Evolutionary conservation across 768 basidiomycete species (phyloP), one percentile per base, ranked within the genome.

Genomic region (Amylocystis lapponica): DNA sequence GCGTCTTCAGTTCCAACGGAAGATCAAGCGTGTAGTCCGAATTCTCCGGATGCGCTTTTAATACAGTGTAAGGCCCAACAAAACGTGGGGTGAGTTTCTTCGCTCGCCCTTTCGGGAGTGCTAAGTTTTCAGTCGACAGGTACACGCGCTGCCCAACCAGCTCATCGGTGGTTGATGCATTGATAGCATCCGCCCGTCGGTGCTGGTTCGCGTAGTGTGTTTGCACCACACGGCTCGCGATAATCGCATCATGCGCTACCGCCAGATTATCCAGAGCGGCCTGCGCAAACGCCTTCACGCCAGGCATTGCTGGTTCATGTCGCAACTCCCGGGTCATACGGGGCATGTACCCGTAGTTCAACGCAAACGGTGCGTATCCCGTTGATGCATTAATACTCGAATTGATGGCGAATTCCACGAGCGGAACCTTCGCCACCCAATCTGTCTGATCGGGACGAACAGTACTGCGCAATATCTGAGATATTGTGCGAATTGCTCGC

Each of bases 371-470:
- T 16, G 65, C 57, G 42, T 62, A 70, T 19, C 55, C 50, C 0
- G 67, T 71, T 0, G 65, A 59, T 3, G 52, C 37, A 23, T 55
- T 61, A 0, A 50, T 44, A 19, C 58, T 49, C 0, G 53, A 51
- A 45, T 66, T 74, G 3, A 71, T 56, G 0, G 68, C 68, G 48
- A 72, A 71, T 41, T 71, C 66, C 0, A 57, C 55, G 37, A 66
- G 39, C 1, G 62, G 64, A 1, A 68, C 4, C 4, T 53, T 51
- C 0, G 60, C 42, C 0, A 60, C 51, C 65, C 66, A 69, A 25
- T 70, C 55, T 0, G 7, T 31, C 36, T 58, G 56, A 43, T 58
- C 46, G 0, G 47, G 45, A 2, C 17, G 5, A 3, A 58, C 39
- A 16, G 43, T 4, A 0, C 10, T n/a, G 5, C 41, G 10, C 7